phyloP scores from a whole-genome alignment of 73 alveolate genomes.

The Effrenium voratum region DNA sequence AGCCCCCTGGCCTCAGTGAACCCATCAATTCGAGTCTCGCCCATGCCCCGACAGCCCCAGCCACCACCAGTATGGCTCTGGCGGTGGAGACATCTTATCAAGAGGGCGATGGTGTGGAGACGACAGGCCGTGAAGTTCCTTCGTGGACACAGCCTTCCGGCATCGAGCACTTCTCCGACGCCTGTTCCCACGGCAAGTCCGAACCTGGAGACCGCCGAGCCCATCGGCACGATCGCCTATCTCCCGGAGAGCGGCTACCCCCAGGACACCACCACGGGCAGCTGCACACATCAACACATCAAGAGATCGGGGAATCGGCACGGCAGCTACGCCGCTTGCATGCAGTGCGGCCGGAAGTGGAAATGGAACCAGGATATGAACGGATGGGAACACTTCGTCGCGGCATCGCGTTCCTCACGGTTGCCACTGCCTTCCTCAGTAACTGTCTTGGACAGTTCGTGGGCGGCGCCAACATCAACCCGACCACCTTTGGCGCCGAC shows the following conservation, averaged over 20 bases:
- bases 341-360: neutral
- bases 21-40: too few relatives aligned
- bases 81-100: neutral
- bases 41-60: neutral
- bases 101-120: neutral
- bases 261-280: neutral
- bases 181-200: neutral
- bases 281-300: neutral
- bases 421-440: neutral
- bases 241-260: neutral
- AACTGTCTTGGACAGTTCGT: neutral
- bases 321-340: neutral
- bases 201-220: too few relatives aligned
- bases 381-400: neutral
- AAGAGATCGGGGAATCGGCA: neutral
- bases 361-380: neutral
- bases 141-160: neutral
- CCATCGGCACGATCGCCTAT: neutral
- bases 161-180: neutral
- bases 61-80: neutral
- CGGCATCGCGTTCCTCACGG: neutral
- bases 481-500: neutral
- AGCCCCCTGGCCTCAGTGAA: too few relatives aligned
- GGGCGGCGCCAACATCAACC: neutral
- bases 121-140: neutral